Evolutionary conservation across 441 rosid species (phyloP).

Genomic region (Isatis lusitanica): DNA sequence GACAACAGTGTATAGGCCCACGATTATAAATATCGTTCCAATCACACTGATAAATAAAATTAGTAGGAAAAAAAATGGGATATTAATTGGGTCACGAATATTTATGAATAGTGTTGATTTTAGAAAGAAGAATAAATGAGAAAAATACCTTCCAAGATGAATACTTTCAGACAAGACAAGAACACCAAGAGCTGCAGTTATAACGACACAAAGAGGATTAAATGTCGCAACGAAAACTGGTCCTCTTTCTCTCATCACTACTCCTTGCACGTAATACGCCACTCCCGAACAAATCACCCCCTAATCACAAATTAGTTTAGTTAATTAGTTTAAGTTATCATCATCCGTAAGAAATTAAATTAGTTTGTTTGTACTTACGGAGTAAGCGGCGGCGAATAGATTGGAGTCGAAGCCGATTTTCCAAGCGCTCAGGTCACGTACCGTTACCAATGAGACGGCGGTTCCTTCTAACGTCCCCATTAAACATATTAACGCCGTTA

Average conservation of each 20-base stretch:
- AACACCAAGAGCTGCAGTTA: conserved; percentile 68
- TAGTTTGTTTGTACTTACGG: conserved; percentile 46
- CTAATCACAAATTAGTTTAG: conserved; percentile 36
- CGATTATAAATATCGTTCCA: conserved; percentile 74
- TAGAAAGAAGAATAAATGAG: neutral
- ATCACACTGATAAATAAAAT: conserved; percentile 49
- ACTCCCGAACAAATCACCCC: conserved; percentile 91
- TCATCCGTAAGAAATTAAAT: neutral
- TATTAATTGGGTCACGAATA: neutral
- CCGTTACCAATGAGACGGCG: conserved; percentile 59
- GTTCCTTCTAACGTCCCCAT: conserved; percentile 75
- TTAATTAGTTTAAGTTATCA: neutral
- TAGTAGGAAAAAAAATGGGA: neutral
- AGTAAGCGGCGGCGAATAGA: conserved; percentile 79
- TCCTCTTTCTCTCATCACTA: conserved; percentile 69
- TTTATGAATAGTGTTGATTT: neutral
- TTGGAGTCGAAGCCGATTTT: conserved; percentile 71
- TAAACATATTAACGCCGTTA: conserved; percentile 71
- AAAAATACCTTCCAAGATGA: conserved; percentile 77
- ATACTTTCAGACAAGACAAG: conserved; percentile 64
- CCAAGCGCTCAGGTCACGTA: conserved; percentile 79
- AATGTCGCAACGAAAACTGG: conserved; percentile 87
- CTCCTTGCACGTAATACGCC: conserved; percentile 81
- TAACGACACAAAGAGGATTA: conserved; percentile 83
- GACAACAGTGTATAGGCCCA: conserved; percentile 82